These are phyloP conservation scores for Dothiorella sarmentorum DNA, from an alignment of 2,329 filamentous ascomycete genomes.

Conservation along the genomic window DNA sequence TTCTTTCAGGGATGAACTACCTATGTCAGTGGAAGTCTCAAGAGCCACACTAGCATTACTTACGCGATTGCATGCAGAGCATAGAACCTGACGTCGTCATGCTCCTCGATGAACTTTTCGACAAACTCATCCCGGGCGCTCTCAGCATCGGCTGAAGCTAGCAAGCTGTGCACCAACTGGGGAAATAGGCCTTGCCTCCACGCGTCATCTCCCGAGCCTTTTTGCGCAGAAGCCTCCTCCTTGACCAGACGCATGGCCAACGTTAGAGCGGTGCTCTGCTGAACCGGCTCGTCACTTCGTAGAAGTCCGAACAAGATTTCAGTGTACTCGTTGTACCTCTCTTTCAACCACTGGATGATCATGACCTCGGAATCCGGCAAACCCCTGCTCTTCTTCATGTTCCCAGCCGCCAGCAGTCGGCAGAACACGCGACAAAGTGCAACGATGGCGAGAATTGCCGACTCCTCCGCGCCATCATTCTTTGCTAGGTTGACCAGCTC, in stretches of 20 bases:
- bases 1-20: conserved; percentile 8
- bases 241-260: conserved; percentile 82
- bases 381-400: conserved; percentile 62
- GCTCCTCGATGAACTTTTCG: conserved; percentile 73
- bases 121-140: conserved; percentile 68
- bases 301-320: conserved; percentile 58
- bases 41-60: conserved; percentile 39
- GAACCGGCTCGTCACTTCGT: conserved; percentile 56
- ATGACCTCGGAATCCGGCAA: conserved; percentile 70
- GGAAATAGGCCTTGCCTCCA: conserved; percentile 69
- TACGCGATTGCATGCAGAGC: conserved; percentile 73
- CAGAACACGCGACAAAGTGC: conserved; percentile 85
- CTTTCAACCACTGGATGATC: conserved; percentile 75
- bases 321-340: conserved; percentile 69
- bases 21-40: background rate
- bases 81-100: conserved; percentile 81
- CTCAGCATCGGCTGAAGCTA: conserved; percentile 56
- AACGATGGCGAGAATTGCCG: conserved; percentile 67
- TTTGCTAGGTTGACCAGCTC: conserved; percentile 60
- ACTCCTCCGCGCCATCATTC: conserved; percentile 51
- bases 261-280: conserved; percentile 66
- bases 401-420: conserved; percentile 71
- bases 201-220: conserved; percentile 59
- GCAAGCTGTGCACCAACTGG: conserved; percentile 60
- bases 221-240: conserved; percentile 65